Evolutionary conservation across 2,329 filamentous ascomycete genomes (phyloP).

Genomic region (Cytospora leucostoma): DNA sequence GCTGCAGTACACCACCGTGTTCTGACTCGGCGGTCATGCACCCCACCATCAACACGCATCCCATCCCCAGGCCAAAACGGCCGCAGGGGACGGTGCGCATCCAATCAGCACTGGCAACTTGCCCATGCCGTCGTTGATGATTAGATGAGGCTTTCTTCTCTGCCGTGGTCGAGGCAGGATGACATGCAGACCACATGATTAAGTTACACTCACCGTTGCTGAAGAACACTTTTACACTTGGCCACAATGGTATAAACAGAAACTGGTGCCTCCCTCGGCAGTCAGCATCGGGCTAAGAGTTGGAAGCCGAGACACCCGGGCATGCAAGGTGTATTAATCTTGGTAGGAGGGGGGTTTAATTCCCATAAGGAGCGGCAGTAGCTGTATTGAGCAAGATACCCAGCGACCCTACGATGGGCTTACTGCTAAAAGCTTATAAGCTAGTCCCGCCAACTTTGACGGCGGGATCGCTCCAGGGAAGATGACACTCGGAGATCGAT

Average conservation of each 20-base stretch:
- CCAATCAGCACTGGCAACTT: conserved; percentile 6
- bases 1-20: conserved; percentile 15
- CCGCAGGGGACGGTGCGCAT: conserved; percentile 3
- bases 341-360: not conserved
- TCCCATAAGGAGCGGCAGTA: conserved; percentile 15
- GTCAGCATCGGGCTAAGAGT: not conserved
- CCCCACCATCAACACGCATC: conserved; percentile 15
- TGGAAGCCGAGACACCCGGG: not conserved
- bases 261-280: conserved; percentile 1
- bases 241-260: not conserved
- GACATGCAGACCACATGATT: conserved; percentile 1
- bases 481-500: not conserved
- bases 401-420: conserved; percentile 10
- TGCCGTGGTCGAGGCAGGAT: not conserved
- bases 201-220: not conserved
- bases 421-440: not conserved
- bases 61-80: conserved; percentile 6
- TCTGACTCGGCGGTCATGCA: conserved; percentile 18
- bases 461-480: conserved; percentile 1
- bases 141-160: conserved; percentile 8
- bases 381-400: not conserved
- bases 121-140: conserved; percentile 7
- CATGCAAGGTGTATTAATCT: not conserved
- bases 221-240: not conserved
- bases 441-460: conserved; percentile 15